phyloP scores from a whole-genome alignment of 148 eudicot species.

The Silene uniflora region DNA sequence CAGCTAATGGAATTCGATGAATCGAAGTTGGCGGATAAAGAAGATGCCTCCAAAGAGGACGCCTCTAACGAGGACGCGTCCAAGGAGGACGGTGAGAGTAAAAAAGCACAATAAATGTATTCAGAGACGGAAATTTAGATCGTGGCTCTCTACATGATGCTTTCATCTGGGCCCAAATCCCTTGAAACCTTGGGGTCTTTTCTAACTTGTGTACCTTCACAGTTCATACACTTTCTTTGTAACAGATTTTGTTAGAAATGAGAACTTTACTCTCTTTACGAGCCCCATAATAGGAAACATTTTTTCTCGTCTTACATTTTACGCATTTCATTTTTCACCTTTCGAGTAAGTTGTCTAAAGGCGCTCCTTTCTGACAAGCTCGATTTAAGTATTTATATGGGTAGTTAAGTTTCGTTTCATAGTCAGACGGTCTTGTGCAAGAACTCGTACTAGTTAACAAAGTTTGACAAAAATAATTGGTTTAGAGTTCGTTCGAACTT shows the following conservation, averaged over 20 bases:
- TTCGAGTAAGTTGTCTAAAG: too few species aligned
- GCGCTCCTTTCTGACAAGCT: too few species aligned
- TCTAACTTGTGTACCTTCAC: slow-evolving; percentile 23
- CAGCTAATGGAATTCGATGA: slow-evolving; percentile 93
- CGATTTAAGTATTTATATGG: neutral
- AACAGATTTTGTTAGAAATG: slow-evolving; percentile 31
- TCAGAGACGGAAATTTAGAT: slow-evolving; percentile 5
- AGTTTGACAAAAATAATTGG: too few species aligned
- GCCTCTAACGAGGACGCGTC: slow-evolving; percentile 34
- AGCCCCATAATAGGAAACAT: slow-evolving; percentile 19
- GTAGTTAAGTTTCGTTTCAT: neutral
- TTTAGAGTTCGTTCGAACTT: too few species aligned
- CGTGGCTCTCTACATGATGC: slow-evolving; percentile 16
- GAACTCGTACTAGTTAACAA: neutral
- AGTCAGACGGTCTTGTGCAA: neutral
- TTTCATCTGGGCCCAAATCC: slow-evolving; percentile 10
- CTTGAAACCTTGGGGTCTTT: slow-evolving; percentile 17
- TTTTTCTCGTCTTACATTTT: neutral
- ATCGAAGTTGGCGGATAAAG: slow-evolving; percentile 43
- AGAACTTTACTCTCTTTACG: slow-evolving; percentile 6
- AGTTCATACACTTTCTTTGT: slow-evolving; percentile 25
- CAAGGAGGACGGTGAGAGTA: slow-evolving; percentile 30
- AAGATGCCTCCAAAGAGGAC: slow-evolving; percentile 19
- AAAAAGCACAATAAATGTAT: slow-evolving; percentile 58
- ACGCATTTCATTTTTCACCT: neutral